A percentile compares a stretch with the other conserved stretches of the same genome.
phyloP scores from a whole-genome alignment of 805 yeast genomes.

The Ogataea thermomethanolica region DNA sequence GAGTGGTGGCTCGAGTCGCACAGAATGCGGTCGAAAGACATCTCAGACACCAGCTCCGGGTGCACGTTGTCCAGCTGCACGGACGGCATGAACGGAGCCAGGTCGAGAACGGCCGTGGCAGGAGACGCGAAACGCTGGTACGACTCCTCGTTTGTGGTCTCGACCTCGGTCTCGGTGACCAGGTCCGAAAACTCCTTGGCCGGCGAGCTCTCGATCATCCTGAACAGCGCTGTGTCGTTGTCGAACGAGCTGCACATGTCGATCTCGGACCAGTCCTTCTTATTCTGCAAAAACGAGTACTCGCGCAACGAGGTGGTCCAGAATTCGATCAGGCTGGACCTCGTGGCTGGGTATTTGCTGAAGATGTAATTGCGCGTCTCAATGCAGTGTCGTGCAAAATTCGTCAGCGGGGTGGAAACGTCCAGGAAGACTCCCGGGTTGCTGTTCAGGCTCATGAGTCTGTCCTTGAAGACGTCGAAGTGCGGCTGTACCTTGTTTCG shows the following conservation, averaged over 20 bases:
- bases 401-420: slow-evolving; percentile 25
- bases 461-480: slow-evolving; percentile 9
- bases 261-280: slow-evolving; percentile 15
- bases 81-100: neutral
- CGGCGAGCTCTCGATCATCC: slow-evolving; percentile 20
- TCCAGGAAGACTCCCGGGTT: slow-evolving; percentile 20
- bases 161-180: neutral
- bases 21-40: neutral
- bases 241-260: slow-evolving; percentile 21
- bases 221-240: slow-evolving; percentile 23
- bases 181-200: neutral
- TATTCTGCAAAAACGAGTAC: slow-evolving; percentile 21
- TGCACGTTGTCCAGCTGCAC: neutral
- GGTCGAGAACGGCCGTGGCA: too few species aligned
- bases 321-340: slow-evolving; percentile 21
- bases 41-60: neutral
- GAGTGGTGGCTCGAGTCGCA: neutral
- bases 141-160: slow-evolving; percentile 1
- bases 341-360: slow-evolving; percentile 18
- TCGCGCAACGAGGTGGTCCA: slow-evolving; percentile 26
- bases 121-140: neutral
- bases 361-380: slow-evolving; percentile 18
- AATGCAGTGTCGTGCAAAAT: slow-evolving; percentile 30
- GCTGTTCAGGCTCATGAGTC: slow-evolving; percentile 3
- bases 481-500: slow-evolving; percentile 13